Evolutionary conservation across 768 basidiomycete species (phyloP).

Genomic region (Brasilioporus rufonigricans): DNA sequence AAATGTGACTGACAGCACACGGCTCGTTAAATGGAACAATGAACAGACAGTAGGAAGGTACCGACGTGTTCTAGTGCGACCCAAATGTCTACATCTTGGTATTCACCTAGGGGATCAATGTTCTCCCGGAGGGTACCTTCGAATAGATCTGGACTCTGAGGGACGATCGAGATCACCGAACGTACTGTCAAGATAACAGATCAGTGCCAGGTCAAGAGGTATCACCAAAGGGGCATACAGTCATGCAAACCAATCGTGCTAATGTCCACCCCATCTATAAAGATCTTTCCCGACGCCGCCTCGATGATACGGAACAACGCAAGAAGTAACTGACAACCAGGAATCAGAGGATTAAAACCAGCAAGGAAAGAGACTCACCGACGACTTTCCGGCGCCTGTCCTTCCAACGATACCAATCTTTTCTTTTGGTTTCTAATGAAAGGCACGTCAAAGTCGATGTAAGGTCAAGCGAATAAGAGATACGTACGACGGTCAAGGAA

Average conservation of each 20-base stretch:
- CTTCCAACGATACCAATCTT: conserved; percentile 89
- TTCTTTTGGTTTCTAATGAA: conserved; percentile 64
- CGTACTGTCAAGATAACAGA: conserved; percentile 44
- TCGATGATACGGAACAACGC: conserved; percentile 80
- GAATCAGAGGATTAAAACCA: not conserved
- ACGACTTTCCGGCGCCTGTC: conserved; percentile 81
- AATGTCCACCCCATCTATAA: conserved; percentile 76
- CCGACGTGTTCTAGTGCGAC: conserved; percentile 67
- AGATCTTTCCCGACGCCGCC: conserved; percentile 61
- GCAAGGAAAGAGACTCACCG: conserved; percentile 39
- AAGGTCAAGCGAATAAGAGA: not conserved
- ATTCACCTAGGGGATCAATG: conserved; percentile 78
- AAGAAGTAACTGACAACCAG: conserved; percentile 48
- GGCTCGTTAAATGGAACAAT: not conserved
- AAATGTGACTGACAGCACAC: conserved; percentile 50
- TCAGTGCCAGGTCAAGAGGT: not conserved
- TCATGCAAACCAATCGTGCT: conserved; percentile 74
- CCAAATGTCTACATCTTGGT: conserved; percentile 86
- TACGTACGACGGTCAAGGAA: conserved; percentile 60
- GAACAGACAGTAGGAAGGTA: not conserved
- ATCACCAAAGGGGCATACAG: conserved; percentile 8
- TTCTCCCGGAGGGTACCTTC: conserved; percentile 81
- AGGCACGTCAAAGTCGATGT: too few species aligned
- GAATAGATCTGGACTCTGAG: conserved; percentile 71
- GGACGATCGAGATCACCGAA: conserved; percentile 80